Evolutionary conservation across 78 protist genomes (phyloP).

Genomic region (Carpediemonas membranifera): DNA sequence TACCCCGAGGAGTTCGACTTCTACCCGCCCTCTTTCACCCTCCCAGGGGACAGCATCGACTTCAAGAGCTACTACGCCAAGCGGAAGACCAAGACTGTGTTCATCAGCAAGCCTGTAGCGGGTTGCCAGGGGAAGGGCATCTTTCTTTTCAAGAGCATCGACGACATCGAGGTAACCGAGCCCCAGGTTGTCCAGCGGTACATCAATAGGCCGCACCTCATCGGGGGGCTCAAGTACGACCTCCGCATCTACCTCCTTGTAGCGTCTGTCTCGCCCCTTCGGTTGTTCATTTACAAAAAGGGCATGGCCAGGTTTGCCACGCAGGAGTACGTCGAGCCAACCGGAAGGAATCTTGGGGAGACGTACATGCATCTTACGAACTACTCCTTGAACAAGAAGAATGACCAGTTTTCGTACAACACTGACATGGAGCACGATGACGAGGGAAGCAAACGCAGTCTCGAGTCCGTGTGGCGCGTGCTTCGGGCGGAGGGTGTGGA

Average conservation of each 20-base stretch:
- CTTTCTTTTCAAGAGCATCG: conserved; percentile 4
- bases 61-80: too few species aligned
- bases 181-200: conserved; percentile 36
- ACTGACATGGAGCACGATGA: background rate
- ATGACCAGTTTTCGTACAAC: background rate
- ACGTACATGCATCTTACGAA: conserved; percentile 46
- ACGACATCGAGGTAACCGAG: conserved; percentile 4
- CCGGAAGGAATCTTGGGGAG: background rate
- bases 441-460: background rate
- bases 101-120: conserved; percentile 32
- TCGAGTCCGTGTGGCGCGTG: background rate
- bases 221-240: conserved; percentile 44
- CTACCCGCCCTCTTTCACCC: conserved; percentile 27
- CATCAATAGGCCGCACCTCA: conserved; percentile 24
- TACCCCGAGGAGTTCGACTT: conserved; percentile 25
- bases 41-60: conserved; percentile 22
- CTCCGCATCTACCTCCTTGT: conserved; percentile 42
- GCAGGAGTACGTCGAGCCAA: conserved; percentile 17
- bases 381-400: conserved; percentile 23
- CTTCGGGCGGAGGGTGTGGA: conserved; percentile 12
- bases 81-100: background rate
- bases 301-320: conserved; percentile 46
- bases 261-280: conserved; percentile 23
- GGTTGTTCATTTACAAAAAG: conserved; percentile 25
- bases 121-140: conserved; percentile 39